phyloP scores from a whole-genome alignment of 306 rosid genomes.

The Quercus gilva region DNA sequence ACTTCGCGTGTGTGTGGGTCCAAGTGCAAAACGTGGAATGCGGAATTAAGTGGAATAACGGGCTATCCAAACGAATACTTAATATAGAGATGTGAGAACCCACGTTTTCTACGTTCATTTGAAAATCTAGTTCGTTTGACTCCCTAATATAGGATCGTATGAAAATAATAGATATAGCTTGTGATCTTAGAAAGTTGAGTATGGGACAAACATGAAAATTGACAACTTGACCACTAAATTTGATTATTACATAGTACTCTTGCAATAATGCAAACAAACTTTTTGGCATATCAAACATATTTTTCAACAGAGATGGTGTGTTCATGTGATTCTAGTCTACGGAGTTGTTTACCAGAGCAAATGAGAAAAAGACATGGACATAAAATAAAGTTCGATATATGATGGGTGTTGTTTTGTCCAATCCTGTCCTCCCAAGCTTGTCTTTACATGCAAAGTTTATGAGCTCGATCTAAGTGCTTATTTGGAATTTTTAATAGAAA shows the following conservation, averaged over 20 bases:
- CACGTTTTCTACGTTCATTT: too few species aligned
- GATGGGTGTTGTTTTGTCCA: slow-evolving; percentile 16
- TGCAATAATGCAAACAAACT: slow-evolving; percentile 37
- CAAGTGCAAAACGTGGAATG: too few species aligned
- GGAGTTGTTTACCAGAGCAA: slow-evolving; percentile 1
- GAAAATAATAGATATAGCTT: neutral
- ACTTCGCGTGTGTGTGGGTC: too few species aligned
- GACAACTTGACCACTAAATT: slow-evolving; percentile 30
- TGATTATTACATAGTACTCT: slow-evolving; percentile 14
- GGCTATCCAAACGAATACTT: too few species aligned
- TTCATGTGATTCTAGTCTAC: slow-evolving; percentile 1
- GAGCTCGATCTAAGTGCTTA: too few species aligned
- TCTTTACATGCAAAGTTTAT: neutral
- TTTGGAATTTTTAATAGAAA: too few species aligned
- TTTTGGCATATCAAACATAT: neutral
- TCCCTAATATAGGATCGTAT: neutral
- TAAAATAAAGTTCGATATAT: neutral
- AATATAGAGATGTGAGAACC: too few species aligned
- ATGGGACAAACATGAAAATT: slow-evolving; percentile 28
- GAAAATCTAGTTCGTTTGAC: neutral
- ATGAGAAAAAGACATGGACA: neutral
- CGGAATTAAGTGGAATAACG: too few species aligned
- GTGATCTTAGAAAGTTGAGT: slow-evolving; percentile 7
- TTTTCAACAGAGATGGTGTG: slow-evolving; percentile 10
- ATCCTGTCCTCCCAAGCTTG: neutral